Evolutionary conservation across 768 basidiomycete species (phyloP), one percentile per base, ranked within the genome.

Genomic region (Suillus subaureus): DNA sequence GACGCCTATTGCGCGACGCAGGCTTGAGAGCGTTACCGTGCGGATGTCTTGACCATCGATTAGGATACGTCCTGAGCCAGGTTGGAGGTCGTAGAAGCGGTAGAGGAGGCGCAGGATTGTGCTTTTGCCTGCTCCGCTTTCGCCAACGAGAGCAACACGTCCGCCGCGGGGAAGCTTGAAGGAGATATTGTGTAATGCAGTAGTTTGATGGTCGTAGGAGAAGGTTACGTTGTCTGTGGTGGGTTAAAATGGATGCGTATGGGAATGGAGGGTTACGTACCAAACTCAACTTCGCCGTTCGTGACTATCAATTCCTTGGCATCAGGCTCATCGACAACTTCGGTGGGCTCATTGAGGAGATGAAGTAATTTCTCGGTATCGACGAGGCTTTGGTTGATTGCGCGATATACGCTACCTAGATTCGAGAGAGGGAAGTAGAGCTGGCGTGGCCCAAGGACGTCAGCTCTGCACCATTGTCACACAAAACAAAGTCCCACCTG

Each of bases 11-110:
- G 91, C 85, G 67, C 87, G 84, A 40, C 96, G 84, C 26, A 97
- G 78, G 63, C 89, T 91, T 39, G 83, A 79, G 73, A 96, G 93
- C 0, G 94, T 96, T 7, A 98, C 86, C 65, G 96, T 87, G 40
- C 91, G 88, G 63, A 98, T 92, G 70, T 97, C 93, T 71, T 92
- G 84, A 6, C 91, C 93, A 70, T 97, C 94, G 66, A 97, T 88
- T 55, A 88, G 77, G 69, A 97, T 95, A 47, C 89, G 81, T 16
- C 91, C 91, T 66, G 91, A 85, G 39, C 94, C 94, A 62, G 88
- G 86, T 21, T 85, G 83, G 16, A 96, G 82, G 71, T 98, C 96
- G 75, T 98, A 97, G 79, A 99, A 95, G 26, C 96, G 85, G 77
- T 94, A 97, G 18, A 99, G 81, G 35, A 96, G 82, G n/a, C 94